A percentile compares a stretch with the other conserved stretches of the same genome.
Conservation (phyloP, 331 rosid species). For the Rhamnella rubrinervis region DNA sequence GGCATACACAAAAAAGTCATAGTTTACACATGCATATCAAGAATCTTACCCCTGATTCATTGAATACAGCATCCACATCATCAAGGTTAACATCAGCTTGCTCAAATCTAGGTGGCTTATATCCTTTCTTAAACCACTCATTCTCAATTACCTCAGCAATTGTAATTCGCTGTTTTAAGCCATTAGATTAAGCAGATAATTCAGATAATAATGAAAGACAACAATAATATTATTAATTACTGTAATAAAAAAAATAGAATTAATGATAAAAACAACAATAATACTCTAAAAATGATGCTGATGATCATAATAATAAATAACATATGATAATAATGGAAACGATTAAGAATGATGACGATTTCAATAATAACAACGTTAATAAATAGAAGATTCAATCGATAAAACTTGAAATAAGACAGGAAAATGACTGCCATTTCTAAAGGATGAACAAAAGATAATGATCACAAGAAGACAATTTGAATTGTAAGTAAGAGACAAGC, state of each 20-base stretch:
- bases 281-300: too few relatives aligned
- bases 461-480: neutral
- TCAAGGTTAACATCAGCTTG: slow-evolving; percentile 66
- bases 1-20: slow-evolving; percentile 8
- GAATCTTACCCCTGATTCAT: slow-evolving; percentile 53
- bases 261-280: too few relatives aligned
- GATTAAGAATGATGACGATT: too few relatives aligned
- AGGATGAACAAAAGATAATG: slow-evolving; percentile 15
- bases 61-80: slow-evolving; percentile 71
- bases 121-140: slow-evolving; percentile 97
- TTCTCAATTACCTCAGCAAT: slow-evolving; percentile 76
- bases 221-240: neutral
- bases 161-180: slow-evolving; percentile 72
- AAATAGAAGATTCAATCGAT: neutral
- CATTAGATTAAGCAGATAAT: slow-evolving; percentile 6
- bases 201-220: slow-evolving; percentile 4
- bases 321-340: too few relatives aligned
- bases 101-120: slow-evolving; percentile 76
- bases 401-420: neutral
- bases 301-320: too few relatives aligned
- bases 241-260: too few relatives aligned
- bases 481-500: slow-evolving; percentile 9
- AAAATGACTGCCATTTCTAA: neutral
- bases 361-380: too few relatives aligned
- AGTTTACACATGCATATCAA: neutral